Conservation (phyloP, 345 rosid species). For the Hibiscus mutabilis region DNA sequence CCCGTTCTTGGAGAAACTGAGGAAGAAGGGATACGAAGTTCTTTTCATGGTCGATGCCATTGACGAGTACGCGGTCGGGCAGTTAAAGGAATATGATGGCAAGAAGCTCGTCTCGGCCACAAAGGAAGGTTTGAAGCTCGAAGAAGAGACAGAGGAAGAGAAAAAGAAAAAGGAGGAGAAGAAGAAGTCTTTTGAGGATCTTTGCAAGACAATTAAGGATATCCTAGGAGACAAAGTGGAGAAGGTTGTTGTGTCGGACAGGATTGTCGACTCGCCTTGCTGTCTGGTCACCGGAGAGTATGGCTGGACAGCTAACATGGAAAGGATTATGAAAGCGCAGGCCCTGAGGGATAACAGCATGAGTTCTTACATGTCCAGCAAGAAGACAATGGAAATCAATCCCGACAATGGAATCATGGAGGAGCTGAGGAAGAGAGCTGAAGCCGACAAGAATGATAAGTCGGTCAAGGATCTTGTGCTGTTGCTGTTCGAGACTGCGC, state of each 20-base stretch:
- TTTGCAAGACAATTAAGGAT: constrained; percentile 81
- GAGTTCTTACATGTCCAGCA: constrained; percentile 89
- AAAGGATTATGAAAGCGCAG: constrained; percentile 88
- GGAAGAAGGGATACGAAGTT: constrained; percentile 81
- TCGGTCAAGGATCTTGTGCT: constrained; percentile 78
- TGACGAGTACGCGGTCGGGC: constrained; percentile 82
- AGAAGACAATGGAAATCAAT: constrained; percentile 86
- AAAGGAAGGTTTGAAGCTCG: constrained; percentile 70
- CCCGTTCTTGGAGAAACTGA: constrained; percentile 75
- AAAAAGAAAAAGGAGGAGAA: constrained; percentile 72
- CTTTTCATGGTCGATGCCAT: constrained; percentile 89
- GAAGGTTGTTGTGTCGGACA: constrained; percentile 72
- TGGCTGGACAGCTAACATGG: constrained; percentile 93
- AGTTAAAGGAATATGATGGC: constrained; percentile 72
- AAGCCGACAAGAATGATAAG: constrained; percentile 74
- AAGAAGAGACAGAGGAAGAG: constrained; percentile 80
- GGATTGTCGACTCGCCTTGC: constrained; percentile 85
- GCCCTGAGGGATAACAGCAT: constrained; percentile 84
- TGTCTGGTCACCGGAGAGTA: constrained; percentile 86
- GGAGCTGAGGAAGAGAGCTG: constrained; percentile 75
- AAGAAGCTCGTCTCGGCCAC: constrained; percentile 86
- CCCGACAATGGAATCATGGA: constrained; percentile 90
- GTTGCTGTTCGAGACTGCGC: constrained; percentile 71
- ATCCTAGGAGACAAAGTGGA: constrained; percentile 76
- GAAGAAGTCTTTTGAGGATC: constrained; percentile 55